Evolutionary conservation across 306 rosid genomes (phyloP).

Genomic region (Gillenia trifoliata): DNA sequence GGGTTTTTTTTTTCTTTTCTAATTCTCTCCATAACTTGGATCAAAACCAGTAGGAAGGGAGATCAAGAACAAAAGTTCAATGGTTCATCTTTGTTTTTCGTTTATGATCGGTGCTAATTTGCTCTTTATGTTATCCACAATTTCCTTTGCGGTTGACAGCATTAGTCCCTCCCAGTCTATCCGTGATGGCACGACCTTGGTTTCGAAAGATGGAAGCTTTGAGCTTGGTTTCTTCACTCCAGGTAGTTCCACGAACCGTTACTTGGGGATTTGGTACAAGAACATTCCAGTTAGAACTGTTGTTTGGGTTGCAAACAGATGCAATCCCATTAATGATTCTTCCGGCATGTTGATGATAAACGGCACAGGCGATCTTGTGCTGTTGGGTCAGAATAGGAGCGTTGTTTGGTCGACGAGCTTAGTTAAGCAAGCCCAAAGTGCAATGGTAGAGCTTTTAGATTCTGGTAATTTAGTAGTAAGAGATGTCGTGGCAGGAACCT

Average conservation of each 20-base stretch:
- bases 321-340: conserved; percentile 30
- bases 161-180: conserved; percentile 27
- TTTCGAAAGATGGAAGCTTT: conserved; percentile 33
- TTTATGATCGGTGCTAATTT: not conserved
- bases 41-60: not conserved
- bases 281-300: conserved; percentile 24
- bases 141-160: conserved; percentile 26
- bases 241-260: conserved; percentile 32
- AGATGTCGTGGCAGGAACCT: conserved; percentile 19
- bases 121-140: conserved; percentile 7
- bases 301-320: conserved; percentile 64
- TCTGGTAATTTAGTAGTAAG: conserved; percentile 48
- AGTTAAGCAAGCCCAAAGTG: conserved; percentile 15
- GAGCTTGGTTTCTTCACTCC: conserved; percentile 60
- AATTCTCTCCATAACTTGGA: not conserved
- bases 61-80: not conserved
- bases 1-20: not conserved
- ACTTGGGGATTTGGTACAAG: conserved; percentile 49
- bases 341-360: conserved; percentile 33
- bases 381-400: conserved; percentile 11
- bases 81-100: not conserved
- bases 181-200: conserved; percentile 32
- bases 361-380: conserved; percentile 12
- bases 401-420: conserved; percentile 36
- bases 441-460: conserved; percentile 34